Conservation (phyloP, 768 basidiomycete genomes). For the Lentinula aciculospora region DNA sequence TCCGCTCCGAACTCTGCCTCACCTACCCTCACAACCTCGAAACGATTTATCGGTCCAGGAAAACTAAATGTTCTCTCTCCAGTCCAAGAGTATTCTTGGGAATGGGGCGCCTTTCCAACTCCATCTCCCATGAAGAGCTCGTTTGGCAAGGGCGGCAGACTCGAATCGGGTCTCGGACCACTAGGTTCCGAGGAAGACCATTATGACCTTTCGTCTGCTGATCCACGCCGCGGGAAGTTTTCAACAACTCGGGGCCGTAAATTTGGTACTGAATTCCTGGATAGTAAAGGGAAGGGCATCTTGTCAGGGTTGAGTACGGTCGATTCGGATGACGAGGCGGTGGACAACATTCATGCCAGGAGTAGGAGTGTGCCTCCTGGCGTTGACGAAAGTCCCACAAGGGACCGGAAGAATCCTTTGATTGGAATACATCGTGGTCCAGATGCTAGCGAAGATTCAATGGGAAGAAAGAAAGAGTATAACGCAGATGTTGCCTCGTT, state of each 20-base stretch:
- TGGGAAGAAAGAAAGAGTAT: conserved; percentile 3
- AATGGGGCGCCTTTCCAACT: conserved; percentile 88
- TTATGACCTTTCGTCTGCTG: not conserved
- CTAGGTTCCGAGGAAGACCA: not conserved
- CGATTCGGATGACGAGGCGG: conserved; percentile 22
- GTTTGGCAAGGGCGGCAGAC: conserved; percentile 42
- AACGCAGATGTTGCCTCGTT: conserved; percentile 7
- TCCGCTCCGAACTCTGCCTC: not conserved
- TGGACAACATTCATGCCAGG: conserved; percentile 23
- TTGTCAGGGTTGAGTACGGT: conserved; percentile 14
- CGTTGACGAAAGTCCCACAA: conserved; percentile 38
- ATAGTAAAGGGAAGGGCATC: conserved; percentile 20
- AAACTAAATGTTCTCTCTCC: conserved; percentile 13
- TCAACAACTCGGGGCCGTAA: not conserved
- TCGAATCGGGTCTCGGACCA: conserved; percentile 19
- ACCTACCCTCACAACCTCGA: not conserved
- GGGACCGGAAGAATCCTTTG: conserved; percentile 19
- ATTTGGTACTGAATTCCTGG: not conserved
- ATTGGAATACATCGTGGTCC: not conserved
- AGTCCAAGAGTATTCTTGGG: conserved; percentile 82
- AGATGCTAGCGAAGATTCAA: conserved; percentile 8
- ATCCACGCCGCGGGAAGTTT: not conserved
- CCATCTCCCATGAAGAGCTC: conserved; percentile 59
- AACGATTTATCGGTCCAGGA: not conserved
- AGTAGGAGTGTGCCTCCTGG: conserved; percentile 57